phyloP scores from a whole-genome alignment of 192 early-diverging fungal species.

The Entomortierella chlamydospora region DNA sequence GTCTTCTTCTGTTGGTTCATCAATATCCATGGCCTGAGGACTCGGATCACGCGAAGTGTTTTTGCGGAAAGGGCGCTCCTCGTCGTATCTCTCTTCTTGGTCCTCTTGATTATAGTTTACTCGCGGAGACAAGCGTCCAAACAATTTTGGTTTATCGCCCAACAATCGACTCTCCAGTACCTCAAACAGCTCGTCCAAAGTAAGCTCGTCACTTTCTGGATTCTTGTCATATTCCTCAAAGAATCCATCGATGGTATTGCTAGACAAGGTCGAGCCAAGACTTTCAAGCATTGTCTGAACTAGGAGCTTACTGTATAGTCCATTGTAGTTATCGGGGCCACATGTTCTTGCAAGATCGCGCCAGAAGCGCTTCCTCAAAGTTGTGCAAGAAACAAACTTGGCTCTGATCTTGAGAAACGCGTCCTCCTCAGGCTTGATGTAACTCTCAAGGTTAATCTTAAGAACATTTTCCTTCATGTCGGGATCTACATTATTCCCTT shows the following conservation, averaged over 20 bases:
- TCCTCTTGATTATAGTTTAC: conserved; percentile 1
- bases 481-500: conserved; percentile 22
- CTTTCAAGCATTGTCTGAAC: conserved; percentile 79
- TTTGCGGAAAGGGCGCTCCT: conserved; percentile 20
- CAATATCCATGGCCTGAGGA: conserved; percentile 34
- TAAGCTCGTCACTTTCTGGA: conserved; percentile 67
- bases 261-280: conserved; percentile 74
- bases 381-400: conserved; percentile 75
- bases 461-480: conserved; percentile 60
- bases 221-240: conserved; percentile 60
- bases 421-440: conserved; percentile 54
- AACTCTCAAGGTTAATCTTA: conserved; percentile 45
- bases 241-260: conserved; percentile 72
- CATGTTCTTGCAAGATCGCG: conserved; percentile 69
- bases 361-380: conserved; percentile 79
- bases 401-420: conserved; percentile 65
- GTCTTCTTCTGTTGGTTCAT: conserved; percentile 41
- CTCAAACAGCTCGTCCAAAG: conserved; percentile 71
- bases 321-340: conserved; percentile 57
- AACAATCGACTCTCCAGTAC: conserved; percentile 68
- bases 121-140: conserved; percentile 19
- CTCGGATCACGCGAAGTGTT: neutral
- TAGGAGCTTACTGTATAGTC: conserved; percentile 63
- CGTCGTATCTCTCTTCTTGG: conserved; percentile 20
- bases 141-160: conserved; percentile 11